These are phyloP conservation scores for Cladochytrium replicatum DNA, from an alignment of 192 early-diverging fungal species.

Conservation along the genomic window DNA sequence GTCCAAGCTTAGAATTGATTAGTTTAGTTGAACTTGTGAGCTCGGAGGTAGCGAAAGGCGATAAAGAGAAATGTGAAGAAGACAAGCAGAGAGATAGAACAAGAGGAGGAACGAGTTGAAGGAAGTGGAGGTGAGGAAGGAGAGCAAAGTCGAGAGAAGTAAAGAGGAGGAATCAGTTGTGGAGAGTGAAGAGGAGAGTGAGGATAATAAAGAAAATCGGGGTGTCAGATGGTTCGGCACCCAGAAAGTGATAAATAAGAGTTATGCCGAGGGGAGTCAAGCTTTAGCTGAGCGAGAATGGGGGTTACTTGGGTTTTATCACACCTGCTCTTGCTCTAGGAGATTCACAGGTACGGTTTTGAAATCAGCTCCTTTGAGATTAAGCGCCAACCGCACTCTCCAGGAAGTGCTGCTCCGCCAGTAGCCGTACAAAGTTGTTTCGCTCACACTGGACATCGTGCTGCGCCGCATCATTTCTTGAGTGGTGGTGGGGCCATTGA, in stretches of 20 bases:
- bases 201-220: not conserved
- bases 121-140: no score
- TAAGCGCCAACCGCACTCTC: conserved; percentile 65
- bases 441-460: no score
- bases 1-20: no score
- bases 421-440: conserved; percentile 75
- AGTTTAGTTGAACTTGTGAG: not conserved
- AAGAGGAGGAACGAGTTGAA: no score
- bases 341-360: conserved; percentile 59
- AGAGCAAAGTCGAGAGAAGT: no score
- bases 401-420: conserved; percentile 66
- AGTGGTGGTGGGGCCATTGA: no score
- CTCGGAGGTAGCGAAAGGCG: no score
- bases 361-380: conserved; percentile 66
- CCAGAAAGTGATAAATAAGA: conserved; percentile 41
- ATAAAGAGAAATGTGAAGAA: no score
- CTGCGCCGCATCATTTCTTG: no score
- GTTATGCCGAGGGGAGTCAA: conserved; percentile 62
- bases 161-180: no score
- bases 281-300: conserved; percentile 17
- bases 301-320: no score
- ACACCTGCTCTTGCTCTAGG: conserved; percentile 61
- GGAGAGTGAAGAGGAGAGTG: not conserved
- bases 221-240: conserved; percentile 13
- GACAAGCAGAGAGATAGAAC: no score